Percentiles rank a stretch among this genome's conserved stretches.
These are phyloP conservation scores for Thermothelomyces thermophilus DNA, from an alignment of 2,329 filamentous ascomycete genomes.

Conservation along the genomic window DNA sequence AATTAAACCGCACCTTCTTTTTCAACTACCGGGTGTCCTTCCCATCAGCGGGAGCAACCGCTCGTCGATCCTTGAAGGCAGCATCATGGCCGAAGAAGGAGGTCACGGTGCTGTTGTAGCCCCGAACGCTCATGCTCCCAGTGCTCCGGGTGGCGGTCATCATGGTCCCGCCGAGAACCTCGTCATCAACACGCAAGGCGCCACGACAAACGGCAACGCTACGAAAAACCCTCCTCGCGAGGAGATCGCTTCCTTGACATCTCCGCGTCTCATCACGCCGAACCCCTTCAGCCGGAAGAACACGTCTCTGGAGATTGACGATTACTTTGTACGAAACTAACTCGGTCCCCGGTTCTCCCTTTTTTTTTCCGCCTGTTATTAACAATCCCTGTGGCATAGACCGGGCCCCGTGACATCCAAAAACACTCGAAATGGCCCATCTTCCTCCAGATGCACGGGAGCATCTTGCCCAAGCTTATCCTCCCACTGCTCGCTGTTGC, in stretches of 20 bases:
- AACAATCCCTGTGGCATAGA: conserved; percentile 24
- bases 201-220: conserved; percentile 9
- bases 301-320: conserved; percentile 35
- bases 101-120: background rate
- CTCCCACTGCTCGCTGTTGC: conserved; percentile 59
- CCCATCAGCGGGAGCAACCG: no score
- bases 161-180: background rate
- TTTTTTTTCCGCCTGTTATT: background rate
- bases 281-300: conserved; percentile 30
- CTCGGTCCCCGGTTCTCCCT: no score
- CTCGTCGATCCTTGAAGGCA: no score
- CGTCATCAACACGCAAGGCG: background rate
- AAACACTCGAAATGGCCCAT: conserved; percentile 74
- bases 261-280: conserved; percentile 25
- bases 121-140: background rate
- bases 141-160: background rate
- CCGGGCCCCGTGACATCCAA: conserved; percentile 60
- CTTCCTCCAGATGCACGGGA: conserved; percentile 71
- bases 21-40: no score
- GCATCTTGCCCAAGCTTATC: conserved; percentile 66
- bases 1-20: no score
- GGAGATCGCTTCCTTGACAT: conserved; percentile 25
- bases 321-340: conserved; percentile 38
- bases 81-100: conserved; percentile 11
- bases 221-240: conserved; percentile 14